Percentiles rank a stretch among this genome's conserved stretches.
These are phyloP conservation scores for Fusarium goolgardi DNA, from an alignment of 2,329 filamentous ascomycete species.

Conservation along the genomic window DNA sequence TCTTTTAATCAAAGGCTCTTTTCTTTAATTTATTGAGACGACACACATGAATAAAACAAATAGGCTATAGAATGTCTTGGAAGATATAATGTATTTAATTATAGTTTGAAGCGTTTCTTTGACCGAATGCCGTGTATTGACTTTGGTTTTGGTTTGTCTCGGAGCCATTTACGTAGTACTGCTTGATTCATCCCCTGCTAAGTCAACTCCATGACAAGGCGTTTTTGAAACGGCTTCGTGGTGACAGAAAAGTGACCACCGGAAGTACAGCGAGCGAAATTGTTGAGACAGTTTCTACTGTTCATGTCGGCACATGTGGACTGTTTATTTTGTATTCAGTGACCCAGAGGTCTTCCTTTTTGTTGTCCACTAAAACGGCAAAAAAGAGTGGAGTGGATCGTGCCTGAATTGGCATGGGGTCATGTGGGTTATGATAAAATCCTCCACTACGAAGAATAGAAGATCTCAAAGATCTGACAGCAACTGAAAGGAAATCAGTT, in stretches of 20 bases:
- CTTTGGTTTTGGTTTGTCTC: constrained; percentile 12
- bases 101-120: not conserved
- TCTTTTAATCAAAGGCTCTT: not conserved
- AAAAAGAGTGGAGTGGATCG: constrained; percentile 7
- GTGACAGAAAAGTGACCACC: not conserved
- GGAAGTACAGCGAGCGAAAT: not conserved
- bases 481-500: not conserved
- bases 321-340: not conserved
- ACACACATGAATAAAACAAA: not conserved
- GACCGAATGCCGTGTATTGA: not conserved
- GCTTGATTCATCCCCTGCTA: not conserved
- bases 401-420: constrained; percentile 12
- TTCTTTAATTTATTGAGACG: not conserved
- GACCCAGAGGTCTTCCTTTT: not conserved
- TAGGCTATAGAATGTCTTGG: not conserved
- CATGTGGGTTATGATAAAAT: constrained; percentile 5
- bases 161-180: not conserved
- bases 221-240: constrained; percentile 5
- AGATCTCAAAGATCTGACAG: constrained; percentile 8
- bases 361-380: not conserved
- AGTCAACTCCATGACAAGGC: constrained; percentile 7
- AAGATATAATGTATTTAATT: not conserved
- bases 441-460: constrained; percentile 2
- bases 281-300: not conserved
- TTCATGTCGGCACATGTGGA: not conserved